A percentile compares a stretch with the other conserved stretches of the same genome.
Conservation (phyloP, 225 moss, liverwort and hornwort genomes). For the Thuidium tamariscinum region DNA sequence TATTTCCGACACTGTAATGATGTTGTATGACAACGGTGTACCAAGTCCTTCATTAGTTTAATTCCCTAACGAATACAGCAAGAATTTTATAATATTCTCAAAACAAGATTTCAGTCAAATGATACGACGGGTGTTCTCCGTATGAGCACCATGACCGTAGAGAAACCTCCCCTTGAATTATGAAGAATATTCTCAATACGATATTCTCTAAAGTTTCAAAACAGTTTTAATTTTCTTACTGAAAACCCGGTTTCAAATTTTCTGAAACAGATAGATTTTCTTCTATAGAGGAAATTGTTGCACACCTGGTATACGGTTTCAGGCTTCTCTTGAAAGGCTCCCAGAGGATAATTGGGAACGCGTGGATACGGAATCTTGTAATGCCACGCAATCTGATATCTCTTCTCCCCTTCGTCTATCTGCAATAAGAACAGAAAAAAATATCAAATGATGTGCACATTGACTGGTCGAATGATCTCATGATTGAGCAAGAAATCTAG, state of each 20-base stretch:
- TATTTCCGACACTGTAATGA: background rate
- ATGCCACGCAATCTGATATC: constrained; percentile 90
- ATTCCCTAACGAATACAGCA: background rate
- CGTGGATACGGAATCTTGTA: constrained; percentile 98
- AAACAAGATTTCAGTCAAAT: background rate
- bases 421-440: background rate
- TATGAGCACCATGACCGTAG: background rate
- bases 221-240: background rate
- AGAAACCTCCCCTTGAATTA: background rate
- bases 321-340: constrained; percentile 67
- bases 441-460: background rate
- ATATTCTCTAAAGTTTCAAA: background rate
- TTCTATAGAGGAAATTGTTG: background rate
- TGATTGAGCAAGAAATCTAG: background rate
- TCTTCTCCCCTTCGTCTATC: constrained; percentile 87
- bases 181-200: background rate
- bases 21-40: background rate
- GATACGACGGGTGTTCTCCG: no score
- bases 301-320: constrained; percentile 57
- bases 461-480: background rate
- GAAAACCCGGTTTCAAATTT: background rate
- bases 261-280: background rate
- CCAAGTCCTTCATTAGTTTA: background rate
- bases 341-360: constrained; percentile 71
- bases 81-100: background rate